These are phyloP conservation scores for Candida easanensis DNA, from an alignment of 805 yeast genomes.

Conservation along the genomic window DNA sequence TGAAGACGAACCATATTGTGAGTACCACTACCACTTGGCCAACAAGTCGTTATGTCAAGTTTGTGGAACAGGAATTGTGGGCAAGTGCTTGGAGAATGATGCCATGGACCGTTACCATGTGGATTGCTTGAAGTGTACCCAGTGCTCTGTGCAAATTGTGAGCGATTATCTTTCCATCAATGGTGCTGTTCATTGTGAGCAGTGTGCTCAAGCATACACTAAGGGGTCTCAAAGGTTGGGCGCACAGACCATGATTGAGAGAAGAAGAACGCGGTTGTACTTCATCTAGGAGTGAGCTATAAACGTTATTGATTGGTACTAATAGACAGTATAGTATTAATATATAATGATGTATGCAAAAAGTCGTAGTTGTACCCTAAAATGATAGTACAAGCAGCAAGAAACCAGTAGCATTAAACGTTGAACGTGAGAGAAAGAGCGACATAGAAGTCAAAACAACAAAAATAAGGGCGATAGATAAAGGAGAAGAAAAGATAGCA, in stretches of 20 bases:
- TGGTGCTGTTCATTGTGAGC: conserved; percentile 51
- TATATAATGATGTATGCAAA: background rate
- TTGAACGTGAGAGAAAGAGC: background rate
- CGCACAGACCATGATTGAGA: conserved; percentile 18
- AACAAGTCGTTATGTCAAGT: conserved; percentile 73
- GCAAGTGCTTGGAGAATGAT: conserved; percentile 83
- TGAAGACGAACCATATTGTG: conserved; percentile 80
- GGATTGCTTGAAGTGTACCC: conserved; percentile 64
- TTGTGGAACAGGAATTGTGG: conserved; percentile 81
- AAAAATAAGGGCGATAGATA: background rate
- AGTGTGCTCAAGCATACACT: conserved; percentile 19
- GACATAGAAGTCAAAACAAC: background rate
- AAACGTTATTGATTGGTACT: too few species aligned
- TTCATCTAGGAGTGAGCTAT: conserved; percentile 12
- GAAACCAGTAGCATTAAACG: background rate
- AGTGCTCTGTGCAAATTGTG: conserved; percentile 50
- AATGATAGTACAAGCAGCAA: background rate
- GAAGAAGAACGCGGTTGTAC: conserved; percentile 27
- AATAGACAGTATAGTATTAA: background rate
- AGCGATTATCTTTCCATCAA: conserved; percentile 55
- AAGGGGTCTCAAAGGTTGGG: background rate
- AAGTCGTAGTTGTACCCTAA: background rate
- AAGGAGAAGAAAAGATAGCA: background rate
- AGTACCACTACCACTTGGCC: conserved; percentile 65
- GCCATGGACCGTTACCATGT: conserved; percentile 70